Evolutionary conservation across 2,329 filamentous ascomycete species (phyloP).

Genomic region (Dryadomyces sulphureus): DNA sequence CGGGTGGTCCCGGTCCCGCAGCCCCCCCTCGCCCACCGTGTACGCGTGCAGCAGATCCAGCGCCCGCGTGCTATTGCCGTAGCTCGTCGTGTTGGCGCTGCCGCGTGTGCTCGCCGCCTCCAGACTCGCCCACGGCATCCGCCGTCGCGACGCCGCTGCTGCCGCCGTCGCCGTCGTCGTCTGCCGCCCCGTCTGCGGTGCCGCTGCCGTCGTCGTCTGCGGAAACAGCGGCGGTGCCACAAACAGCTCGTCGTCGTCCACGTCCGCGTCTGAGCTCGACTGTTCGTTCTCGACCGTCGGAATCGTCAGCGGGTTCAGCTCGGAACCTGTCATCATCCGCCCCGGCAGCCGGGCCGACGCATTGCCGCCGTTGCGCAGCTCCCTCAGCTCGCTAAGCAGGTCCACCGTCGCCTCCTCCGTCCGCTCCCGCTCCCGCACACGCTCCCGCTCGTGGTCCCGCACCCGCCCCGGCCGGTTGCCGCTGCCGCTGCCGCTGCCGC

Average conservation of each 20-base stretch:
- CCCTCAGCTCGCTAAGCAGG: conserved; percentile 22
- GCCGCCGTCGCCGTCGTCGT: neutral
- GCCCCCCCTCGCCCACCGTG: neutral
- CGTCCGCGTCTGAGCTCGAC: neutral
- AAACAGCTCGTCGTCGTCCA: neutral
- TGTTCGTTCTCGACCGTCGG: conserved; percentile 2
- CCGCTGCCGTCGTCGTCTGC: neutral
- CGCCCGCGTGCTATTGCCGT: neutral
- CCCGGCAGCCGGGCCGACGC: no score
- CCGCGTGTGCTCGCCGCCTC: neutral
- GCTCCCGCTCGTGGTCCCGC: conserved; percentile 10
- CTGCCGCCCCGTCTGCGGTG: neutral
- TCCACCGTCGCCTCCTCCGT: conserved; percentile 20
- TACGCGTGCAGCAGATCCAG: conserved; percentile 5
- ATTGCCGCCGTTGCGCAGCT: conserved; percentile 19
- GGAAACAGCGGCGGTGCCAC: neutral
- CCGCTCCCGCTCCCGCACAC: conserved; percentile 21
- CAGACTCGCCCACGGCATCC: neutral
- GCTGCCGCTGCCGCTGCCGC: neutral
- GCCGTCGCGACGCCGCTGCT: neutral
- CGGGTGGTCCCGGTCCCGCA: conserved; percentile 2
- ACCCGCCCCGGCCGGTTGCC: neutral
- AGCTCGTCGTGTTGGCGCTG: neutral
- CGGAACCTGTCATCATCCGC: neutral
- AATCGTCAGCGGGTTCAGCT: neutral